A percentile compares a stretch with the other conserved stretches of the same genome.
These are phyloP conservation scores for Leucocoprinus sp. DNA, from an alignment of 768 basidiomycete species.

Conservation along the genomic window DNA sequence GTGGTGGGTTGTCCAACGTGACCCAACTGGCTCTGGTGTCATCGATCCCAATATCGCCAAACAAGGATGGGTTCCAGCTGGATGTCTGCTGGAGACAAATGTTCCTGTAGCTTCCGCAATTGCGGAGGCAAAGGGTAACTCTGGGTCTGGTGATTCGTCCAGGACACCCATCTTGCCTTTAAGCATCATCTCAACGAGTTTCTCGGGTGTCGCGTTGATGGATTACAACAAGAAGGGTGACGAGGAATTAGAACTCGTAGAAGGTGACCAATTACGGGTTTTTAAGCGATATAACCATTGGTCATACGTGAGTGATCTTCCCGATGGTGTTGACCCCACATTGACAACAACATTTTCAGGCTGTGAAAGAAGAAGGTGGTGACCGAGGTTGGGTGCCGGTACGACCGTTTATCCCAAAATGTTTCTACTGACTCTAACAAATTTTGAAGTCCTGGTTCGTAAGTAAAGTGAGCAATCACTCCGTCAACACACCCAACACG, in stretches of 20 bases:
- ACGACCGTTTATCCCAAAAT: constrained; percentile 21
- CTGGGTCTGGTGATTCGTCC: constrained; percentile 26
- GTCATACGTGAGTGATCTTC: constrained; percentile 62
- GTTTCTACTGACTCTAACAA: constrained; percentile 4
- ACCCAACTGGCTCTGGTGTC: constrained; percentile 75
- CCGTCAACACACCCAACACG: constrained; percentile 41
- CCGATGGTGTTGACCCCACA: constrained; percentile 15
- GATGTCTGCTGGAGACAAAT: constrained; percentile 89
- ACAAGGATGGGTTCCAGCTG: constrained; percentile 97
- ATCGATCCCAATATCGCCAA: constrained; percentile 70
- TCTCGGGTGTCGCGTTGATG: constrained; percentile 94
- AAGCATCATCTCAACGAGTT: constrained; percentile 94
- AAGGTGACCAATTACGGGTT: constrained; percentile 84
- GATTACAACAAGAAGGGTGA: constrained; percentile 92
- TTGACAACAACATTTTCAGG: constrained; percentile 35
- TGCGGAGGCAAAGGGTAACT: constrained; percentile 61
- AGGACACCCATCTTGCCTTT: constrained; percentile 82
- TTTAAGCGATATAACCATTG: constrained; percentile 99
- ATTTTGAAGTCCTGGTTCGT: constrained; percentile 80
- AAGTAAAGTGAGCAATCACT: constrained; percentile 59
- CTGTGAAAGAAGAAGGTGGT: constrained; percentile 88
- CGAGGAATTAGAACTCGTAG: constrained; percentile 83
- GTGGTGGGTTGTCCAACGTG: constrained; percentile 99
- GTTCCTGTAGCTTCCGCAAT: constrained; percentile 86
- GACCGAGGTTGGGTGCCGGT: constrained; percentile 96